A percentile compares a stretch with the other conserved stretches of the same genome.
These are phyloP conservation scores for Ceratocystiopsis sp. DNA, from an alignment of 2,329 filamentous ascomycete genomes.

Conservation along the genomic window DNA sequence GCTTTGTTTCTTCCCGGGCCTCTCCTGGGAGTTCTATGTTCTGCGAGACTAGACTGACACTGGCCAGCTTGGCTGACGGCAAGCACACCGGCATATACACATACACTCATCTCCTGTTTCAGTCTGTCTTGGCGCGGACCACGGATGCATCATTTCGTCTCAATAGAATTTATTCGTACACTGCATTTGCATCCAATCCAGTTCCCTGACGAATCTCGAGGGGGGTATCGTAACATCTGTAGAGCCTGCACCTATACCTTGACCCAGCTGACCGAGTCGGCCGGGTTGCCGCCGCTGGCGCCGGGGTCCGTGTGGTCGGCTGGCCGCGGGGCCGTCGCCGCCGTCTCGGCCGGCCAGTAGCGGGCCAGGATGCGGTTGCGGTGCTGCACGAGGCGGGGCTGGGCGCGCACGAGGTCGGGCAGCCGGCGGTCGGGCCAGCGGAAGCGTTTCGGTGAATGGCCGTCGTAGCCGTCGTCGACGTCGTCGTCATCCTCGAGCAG, in stretches of 20 bases:
- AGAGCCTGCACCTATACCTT: conserved; percentile 1
- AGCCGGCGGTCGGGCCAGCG: conserved; percentile 49
- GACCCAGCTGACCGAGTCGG: conserved; percentile 4
- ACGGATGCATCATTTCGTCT: too few species aligned
- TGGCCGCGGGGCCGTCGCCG: not conserved
- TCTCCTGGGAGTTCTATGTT: too few species aligned
- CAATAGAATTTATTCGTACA: too few species aligned
- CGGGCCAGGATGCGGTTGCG: conserved; percentile 24
- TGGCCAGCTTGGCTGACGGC: too few species aligned
- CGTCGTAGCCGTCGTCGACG: not conserved
- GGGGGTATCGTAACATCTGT: too few species aligned
- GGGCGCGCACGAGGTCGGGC: conserved; percentile 34
- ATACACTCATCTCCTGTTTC: too few species aligned
- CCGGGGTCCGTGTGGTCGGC: not conserved
- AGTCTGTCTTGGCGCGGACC: too few species aligned
- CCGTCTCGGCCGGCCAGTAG: conserved; percentile 12
- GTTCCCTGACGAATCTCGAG: too few species aligned
- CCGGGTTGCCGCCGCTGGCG: not conserved
- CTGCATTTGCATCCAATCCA: too few species aligned
- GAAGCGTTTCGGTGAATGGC: conserved; percentile 18
- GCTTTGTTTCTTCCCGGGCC: too few species aligned
- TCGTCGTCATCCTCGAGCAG: conserved; percentile 41
- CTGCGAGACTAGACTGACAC: too few species aligned
- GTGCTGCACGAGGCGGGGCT: conserved; percentile 49
- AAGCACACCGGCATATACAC: too few species aligned